Evolutionary conservation across 345 rosid species (phyloP).

Genomic region (Draba incana): DNA sequence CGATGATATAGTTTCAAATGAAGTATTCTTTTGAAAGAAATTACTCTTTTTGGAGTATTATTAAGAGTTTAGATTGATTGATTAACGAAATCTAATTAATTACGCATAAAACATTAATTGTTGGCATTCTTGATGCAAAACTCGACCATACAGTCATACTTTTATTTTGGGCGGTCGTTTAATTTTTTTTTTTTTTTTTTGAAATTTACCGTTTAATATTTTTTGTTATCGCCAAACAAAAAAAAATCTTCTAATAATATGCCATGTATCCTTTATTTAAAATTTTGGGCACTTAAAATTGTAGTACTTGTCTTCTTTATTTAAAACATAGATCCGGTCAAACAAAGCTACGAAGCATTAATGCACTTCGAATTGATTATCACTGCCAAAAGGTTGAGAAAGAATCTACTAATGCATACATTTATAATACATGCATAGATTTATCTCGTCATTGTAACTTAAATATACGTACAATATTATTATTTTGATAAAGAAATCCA

Average conservation of each 20-base stretch:
- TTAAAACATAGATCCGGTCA: constrained; percentile 37
- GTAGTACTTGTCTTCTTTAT: neutral
- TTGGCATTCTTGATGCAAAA: neutral
- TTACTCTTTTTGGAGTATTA: too few species aligned
- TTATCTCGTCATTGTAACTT: neutral
- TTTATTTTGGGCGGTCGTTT: constrained; percentile 25
- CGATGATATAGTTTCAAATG: neutral
- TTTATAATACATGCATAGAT: neutral
- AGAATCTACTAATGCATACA: constrained; percentile 15
- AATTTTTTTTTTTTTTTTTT: too few species aligned
- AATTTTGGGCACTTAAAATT: neutral
- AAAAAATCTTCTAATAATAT: neutral
- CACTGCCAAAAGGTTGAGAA: constrained; percentile 26
- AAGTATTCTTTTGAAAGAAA: neutral
- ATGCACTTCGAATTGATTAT: constrained; percentile 30
- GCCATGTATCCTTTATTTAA: neutral
- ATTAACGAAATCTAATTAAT: neutral
- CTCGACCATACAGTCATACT: constrained; percentile 8
- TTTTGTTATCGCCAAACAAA: neutral
- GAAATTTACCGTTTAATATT: neutral
- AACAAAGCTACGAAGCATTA: constrained; percentile 32
- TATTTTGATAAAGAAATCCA: too few species aligned
- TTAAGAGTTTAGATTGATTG: neutral
- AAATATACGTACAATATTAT: neutral
- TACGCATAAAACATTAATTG: neutral